Evolutionary conservation across 2,329 filamentous ascomycete species (phyloP).

Genomic region (Curvularia spicifera): DNA sequence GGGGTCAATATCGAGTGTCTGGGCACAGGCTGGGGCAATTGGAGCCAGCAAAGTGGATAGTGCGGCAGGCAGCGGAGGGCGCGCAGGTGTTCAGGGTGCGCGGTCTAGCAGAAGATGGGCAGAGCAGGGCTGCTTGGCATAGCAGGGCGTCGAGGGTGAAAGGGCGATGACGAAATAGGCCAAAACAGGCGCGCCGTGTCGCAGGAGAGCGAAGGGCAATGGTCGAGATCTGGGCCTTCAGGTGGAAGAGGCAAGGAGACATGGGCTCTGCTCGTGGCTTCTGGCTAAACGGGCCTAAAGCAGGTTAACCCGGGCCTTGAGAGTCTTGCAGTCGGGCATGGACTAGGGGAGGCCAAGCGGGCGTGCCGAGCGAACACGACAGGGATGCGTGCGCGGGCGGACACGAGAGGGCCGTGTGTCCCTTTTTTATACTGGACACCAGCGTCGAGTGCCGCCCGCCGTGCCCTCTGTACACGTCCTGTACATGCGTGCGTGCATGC

Average conservation of each 20-base stretch:
- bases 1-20: not conserved
- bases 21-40: constrained; percentile 8
- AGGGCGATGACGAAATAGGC: constrained; percentile 33
- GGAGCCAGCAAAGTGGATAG: constrained; percentile 1
- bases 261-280: constrained; percentile 31
- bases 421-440: constrained; percentile 1
- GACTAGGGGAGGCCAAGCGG: constrained; percentile 25
- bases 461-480: too few relatives aligned
- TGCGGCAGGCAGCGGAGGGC: constrained; percentile 15
- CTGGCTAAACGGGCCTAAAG: constrained; percentile 38
- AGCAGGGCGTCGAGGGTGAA: constrained; percentile 20
- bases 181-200: constrained; percentile 28
- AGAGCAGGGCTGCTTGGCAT: constrained; percentile 21
- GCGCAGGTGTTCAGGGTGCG: constrained; percentile 25
- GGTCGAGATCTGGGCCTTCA: constrained; percentile 36
- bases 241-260: constrained; percentile 33
- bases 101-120: constrained; percentile 5
- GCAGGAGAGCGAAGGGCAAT: constrained; percentile 25
- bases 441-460: too few relatives aligned
- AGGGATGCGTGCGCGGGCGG: constrained; percentile 8
- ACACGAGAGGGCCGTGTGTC: constrained; percentile 2
- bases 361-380: constrained; percentile 22
- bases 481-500: too few relatives aligned
- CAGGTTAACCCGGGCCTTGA: constrained; percentile 33
- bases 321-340: constrained; percentile 32